Conservation (phyloP, 2,329 filamentous ascomycete species). For the Aphanocladium album region DNA sequence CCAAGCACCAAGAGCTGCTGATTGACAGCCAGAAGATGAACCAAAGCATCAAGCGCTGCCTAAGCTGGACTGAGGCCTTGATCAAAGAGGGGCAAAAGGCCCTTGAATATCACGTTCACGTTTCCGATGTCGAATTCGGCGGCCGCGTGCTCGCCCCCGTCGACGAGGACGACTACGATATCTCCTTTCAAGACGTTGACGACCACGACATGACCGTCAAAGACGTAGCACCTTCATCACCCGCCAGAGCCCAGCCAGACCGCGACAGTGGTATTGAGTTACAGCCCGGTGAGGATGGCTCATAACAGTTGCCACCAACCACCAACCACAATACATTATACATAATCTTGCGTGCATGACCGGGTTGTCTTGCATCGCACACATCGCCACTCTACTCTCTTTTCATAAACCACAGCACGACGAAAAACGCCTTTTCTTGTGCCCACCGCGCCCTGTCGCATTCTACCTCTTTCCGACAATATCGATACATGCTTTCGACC, state of each 20-base stretch:
- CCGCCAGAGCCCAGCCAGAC: constrained; percentile 39
- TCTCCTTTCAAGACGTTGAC: constrained; percentile 14
- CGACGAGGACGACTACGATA: constrained; percentile 53
- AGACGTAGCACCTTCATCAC: constrained; percentile 23
- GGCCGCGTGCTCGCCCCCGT: constrained; percentile 67
- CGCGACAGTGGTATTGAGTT: constrained; percentile 51
- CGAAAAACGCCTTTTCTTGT: background rate
- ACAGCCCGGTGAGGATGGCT: constrained; percentile 23
- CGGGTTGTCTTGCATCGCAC: background rate
- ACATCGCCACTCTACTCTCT: constrained; percentile 4
- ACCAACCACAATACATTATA: background rate
- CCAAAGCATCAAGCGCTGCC: constrained; percentile 82
- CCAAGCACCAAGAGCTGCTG: constrained; percentile 83
- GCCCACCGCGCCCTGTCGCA: background rate
- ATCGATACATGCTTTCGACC: background rate
- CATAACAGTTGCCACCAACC: background rate
- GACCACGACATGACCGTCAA: constrained; percentile 22
- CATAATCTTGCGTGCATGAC: background rate
- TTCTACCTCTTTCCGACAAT: background rate
- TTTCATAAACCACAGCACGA: background rate
- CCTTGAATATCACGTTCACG: constrained; percentile 72
- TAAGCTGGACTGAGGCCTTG: constrained; percentile 83
- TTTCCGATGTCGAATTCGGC: constrained; percentile 75
- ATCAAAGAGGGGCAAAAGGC: constrained; percentile 87
- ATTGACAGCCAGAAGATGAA: constrained; percentile 93